These are phyloP conservation scores for Huntiella savannae DNA, from an alignment of 2,329 filamentous ascomycete genomes.

Conservation along the genomic window DNA sequence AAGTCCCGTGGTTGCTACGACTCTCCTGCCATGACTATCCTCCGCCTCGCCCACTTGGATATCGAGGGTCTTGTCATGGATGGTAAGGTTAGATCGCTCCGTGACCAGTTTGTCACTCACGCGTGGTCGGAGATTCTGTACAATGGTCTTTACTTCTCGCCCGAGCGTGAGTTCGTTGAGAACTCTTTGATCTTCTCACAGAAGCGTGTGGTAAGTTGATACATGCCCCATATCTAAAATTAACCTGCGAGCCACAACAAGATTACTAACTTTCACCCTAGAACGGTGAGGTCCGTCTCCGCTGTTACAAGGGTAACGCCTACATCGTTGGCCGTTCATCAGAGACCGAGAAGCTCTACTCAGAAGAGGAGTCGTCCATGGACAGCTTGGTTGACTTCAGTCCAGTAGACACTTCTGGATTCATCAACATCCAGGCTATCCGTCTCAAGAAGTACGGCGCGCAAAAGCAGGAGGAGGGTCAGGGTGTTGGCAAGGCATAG, in stretches of 20 bases:
- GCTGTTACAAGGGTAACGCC: conserved; percentile 28
- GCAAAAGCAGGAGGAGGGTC: conserved; percentile 18
- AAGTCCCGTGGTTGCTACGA: conserved; percentile 30
- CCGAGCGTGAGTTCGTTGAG: conserved; percentile 35
- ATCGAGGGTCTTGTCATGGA: conserved; percentile 40
- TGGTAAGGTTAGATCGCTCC: conserved; percentile 31
- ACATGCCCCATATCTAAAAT: background rate
- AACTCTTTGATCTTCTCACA: conserved; percentile 41
- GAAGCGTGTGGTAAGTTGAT: conserved; percentile 23
- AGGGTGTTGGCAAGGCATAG: conserved; percentile 14
- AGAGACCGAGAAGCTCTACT: conserved; percentile 31
- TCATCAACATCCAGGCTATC: conserved; percentile 52
- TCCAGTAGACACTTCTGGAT: conserved; percentile 26
- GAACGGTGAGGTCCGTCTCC: conserved; percentile 21
- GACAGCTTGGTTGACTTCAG: conserved; percentile 27
- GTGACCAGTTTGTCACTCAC: conserved; percentile 32
- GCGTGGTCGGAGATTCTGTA: conserved; percentile 24
- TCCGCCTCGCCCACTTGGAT: conserved; percentile 21
- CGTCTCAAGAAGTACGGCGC: conserved; percentile 32
- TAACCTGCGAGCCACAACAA: background rate
- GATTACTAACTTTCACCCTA: background rate
- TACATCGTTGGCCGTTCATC: conserved; percentile 28
- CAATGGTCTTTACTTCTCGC: conserved; percentile 37
- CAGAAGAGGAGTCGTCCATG: conserved; percentile 29
- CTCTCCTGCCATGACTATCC: conserved; percentile 15